Percentiles rank a stretch among this genome's conserved stretches.
Evolutionary conservation across 352 stramenopile genomes (phyloP).

Genomic region (Nothophytophthora sp.): DNA sequence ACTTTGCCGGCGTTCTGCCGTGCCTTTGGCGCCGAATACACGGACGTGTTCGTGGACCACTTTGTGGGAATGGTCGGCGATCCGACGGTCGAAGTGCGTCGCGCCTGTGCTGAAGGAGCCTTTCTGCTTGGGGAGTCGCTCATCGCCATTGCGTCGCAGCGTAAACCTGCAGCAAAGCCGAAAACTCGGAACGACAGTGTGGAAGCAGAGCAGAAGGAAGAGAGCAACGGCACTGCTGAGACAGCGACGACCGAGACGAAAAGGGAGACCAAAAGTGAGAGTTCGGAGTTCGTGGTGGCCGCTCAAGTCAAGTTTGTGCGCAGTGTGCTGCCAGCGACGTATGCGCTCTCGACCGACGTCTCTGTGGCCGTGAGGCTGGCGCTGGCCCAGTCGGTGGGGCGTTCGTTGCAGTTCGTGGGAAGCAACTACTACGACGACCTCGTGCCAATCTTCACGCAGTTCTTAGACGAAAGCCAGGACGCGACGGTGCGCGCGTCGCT

Average conservation of each 20-base stretch:
- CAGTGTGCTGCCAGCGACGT: slow-evolving; percentile 78
- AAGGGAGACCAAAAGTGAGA: not conserved
- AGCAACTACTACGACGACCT: slow-evolving; percentile 78
- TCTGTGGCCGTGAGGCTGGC: slow-evolving; percentile 75
- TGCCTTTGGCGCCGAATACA: slow-evolving; percentile 80
- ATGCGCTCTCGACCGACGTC: slow-evolving; percentile 74
- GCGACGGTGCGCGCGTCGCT: slow-evolving; percentile 75
- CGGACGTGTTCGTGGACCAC: slow-evolving; percentile 87
- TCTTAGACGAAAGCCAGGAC: slow-evolving; percentile 82
- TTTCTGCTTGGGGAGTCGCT: slow-evolving; percentile 70
- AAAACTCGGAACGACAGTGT: slow-evolving; percentile 1
- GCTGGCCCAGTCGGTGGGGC: slow-evolving; percentile 75
- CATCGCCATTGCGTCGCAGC: slow-evolving; percentile 43
- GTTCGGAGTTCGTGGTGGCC: slow-evolving; percentile 43
- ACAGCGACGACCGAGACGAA: not conserved
- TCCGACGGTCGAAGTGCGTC: slow-evolving; percentile 85
- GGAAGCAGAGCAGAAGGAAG: slow-evolving; percentile 13
- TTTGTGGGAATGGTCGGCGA: slow-evolving; percentile 85
- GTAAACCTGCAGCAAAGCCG: slow-evolving; percentile 13
- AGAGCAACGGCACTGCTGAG: not conserved
- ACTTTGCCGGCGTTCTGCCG: slow-evolving; percentile 77
- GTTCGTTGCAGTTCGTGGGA: slow-evolving; percentile 69
- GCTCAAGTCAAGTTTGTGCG: slow-evolving; percentile 81
- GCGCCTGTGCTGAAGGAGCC: slow-evolving; percentile 63
- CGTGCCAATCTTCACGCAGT: slow-evolving; percentile 82